phyloP scores from a whole-genome alignment of 257 asterid species.

The Orobanche coerulescens region DNA sequence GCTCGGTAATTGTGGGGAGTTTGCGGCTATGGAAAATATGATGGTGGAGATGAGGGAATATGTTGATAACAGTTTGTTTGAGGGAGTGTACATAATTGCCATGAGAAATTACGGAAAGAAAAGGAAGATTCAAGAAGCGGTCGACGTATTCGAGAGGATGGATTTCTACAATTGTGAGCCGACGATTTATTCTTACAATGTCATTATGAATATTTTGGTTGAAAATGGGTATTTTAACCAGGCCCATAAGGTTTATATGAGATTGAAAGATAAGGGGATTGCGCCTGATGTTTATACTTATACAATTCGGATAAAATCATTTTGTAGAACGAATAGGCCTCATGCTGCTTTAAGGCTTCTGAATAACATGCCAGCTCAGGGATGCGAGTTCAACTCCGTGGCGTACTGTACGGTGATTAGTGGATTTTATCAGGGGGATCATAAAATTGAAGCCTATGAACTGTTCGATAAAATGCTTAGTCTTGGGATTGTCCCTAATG shows the following conservation, averaged over 20 bases:
- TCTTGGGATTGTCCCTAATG: slow-evolving; percentile 52
- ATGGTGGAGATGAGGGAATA: slow-evolving; percentile 57
- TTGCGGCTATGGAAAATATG: slow-evolving; percentile 69
- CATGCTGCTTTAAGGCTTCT: slow-evolving; percentile 80
- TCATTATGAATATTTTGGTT: slow-evolving; percentile 75
- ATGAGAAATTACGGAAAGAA: slow-evolving; percentile 75
- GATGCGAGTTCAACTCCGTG: slow-evolving; percentile 62
- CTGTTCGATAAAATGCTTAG: slow-evolving; percentile 73
- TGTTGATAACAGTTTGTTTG: slow-evolving; percentile 44
- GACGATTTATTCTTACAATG: slow-evolving; percentile 55
- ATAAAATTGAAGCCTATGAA: slow-evolving; percentile 38
- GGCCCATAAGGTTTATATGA: slow-evolving; percentile 87
- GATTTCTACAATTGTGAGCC: slow-evolving; percentile 81
- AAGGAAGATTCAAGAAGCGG: slow-evolving; percentile 66
- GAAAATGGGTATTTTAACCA: slow-evolving; percentile 63
- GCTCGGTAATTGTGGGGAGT: slow-evolving; percentile 62
- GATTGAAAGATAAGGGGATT: slow-evolving; percentile 66
- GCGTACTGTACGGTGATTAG: slow-evolving; percentile 67
- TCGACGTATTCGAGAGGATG: slow-evolving; percentile 83
- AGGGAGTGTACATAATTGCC: slow-evolving; percentile 66
- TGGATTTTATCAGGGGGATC: slow-evolving; percentile 66
- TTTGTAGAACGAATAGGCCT: slow-evolving; percentile 75
- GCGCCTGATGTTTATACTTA: slow-evolving; percentile 71
- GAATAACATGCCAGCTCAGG: slow-evolving; percentile 72
- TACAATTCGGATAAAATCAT: slow-evolving; percentile 77